phyloP scores from a whole-genome alignment of 768 basidiomycete genomes.

The Boletus coccyginus region DNA sequence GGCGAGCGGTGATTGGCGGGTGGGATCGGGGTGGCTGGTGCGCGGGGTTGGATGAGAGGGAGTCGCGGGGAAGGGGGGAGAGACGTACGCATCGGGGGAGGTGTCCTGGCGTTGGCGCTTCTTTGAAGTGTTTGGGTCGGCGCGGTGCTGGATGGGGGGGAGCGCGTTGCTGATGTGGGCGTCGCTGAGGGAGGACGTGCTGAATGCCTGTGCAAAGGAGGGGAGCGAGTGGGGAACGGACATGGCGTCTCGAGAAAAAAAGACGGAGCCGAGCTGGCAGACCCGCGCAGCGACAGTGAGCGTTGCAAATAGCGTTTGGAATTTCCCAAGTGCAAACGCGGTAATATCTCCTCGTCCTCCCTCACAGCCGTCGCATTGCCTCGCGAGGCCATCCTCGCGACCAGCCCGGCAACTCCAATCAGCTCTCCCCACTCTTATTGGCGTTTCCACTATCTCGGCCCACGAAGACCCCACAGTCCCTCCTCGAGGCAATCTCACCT shows the following conservation, averaged over 20 bases:
- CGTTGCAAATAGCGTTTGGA: background rate
- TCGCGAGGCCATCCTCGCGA: background rate
- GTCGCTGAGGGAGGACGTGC: constrained; percentile 49
- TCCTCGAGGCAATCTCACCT: background rate
- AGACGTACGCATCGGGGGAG: too few relatives aligned
- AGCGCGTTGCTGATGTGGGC: constrained; percentile 53
- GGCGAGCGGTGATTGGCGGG: constrained; percentile 43
- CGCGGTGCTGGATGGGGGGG: constrained; percentile 56
- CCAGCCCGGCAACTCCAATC: constrained; percentile 11
- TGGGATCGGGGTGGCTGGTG: constrained; percentile 27
- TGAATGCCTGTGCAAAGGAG: constrained; percentile 78
- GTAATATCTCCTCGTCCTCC: background rate
- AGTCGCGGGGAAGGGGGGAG: too few relatives aligned
- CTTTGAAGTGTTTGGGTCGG: too few relatives aligned
- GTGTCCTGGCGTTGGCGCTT: too few relatives aligned
- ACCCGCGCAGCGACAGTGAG: too few relatives aligned
- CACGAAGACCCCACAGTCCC: background rate
- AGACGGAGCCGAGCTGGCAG: constrained; percentile 15
- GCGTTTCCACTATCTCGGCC: constrained; percentile 4
- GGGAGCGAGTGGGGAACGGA: constrained; percentile 64
- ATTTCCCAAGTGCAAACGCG: background rate
- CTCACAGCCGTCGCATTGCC: background rate
- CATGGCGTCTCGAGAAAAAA: constrained; percentile 29
- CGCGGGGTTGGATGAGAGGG: too few relatives aligned
- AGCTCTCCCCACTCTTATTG: background rate